phyloP scores from a whole-genome alignment of 2,329 filamentous ascomycete species.

The Penicillium sp. region DNA sequence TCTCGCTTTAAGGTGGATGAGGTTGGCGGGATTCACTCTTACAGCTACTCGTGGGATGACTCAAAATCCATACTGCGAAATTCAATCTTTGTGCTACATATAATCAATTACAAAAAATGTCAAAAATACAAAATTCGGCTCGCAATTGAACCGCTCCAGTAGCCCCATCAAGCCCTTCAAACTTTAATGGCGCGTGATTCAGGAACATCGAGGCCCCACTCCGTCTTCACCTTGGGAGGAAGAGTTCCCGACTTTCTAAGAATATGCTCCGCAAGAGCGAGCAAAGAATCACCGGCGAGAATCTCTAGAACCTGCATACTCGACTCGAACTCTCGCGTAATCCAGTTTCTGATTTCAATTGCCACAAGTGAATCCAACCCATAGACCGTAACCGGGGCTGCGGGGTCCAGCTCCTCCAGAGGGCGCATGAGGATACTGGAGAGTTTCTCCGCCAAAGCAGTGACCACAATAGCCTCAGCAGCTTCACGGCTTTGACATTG shows the following conservation, averaged over 20 bases:
- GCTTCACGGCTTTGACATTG: slow-evolving; percentile 11
- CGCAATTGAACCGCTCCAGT: neutral
- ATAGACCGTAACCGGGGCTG: slow-evolving; percentile 20
- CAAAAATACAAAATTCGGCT: neutral
- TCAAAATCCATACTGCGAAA: neutral
- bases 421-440: slow-evolving; percentile 25
- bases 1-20: neutral
- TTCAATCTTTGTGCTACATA: neutral
- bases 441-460: slow-evolving; percentile 17
- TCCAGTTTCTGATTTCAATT: slow-evolving; percentile 34
- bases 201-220: slow-evolving; percentile 16
- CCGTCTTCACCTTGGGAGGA: slow-evolving; percentile 15
- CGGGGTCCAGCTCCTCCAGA: slow-evolving; percentile 20
- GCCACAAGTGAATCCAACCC: slow-evolving; percentile 33
- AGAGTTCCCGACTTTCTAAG: slow-evolving; percentile 26
- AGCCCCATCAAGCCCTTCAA: neutral
- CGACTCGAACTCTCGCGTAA: slow-evolving; percentile 23
- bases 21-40: neutral
- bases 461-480: slow-evolving; percentile 7
- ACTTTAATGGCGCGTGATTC: slow-evolving; percentile 2
- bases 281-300: slow-evolving; percentile 23
- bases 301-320: slow-evolving; percentile 30
- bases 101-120: neutral
- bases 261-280: slow-evolving; percentile 22
- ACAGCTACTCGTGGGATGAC: neutral